Percentiles rank a stretch among this genome's conserved stretches.
These are phyloP conservation scores for Sphagnum contortum DNA, from an alignment of 225 moss, liverwort and hornwort genomes.

Conservation along the genomic window DNA sequence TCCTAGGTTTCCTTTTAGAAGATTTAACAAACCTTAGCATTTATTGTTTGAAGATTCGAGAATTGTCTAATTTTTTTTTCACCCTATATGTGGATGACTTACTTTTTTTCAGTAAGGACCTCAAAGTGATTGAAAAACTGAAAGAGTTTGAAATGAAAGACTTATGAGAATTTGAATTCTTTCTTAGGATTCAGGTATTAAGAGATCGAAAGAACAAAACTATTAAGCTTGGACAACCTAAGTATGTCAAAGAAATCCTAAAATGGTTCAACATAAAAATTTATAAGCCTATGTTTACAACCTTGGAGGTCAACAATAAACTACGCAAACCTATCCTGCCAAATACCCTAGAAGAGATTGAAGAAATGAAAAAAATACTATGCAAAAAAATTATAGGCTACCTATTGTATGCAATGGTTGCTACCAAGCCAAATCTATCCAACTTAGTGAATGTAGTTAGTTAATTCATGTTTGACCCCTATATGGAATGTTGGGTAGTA, in stretches of 20 bases:
- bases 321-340: not conserved
- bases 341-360: not conserved
- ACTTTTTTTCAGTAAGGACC: conserved; percentile 2
- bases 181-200: conserved; percentile 2
- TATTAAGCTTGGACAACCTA: not conserved
- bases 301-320: conserved; percentile 4
- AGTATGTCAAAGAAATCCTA: conserved; percentile 2
- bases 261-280: not conserved
- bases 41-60: not conserved
- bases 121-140: not conserved
- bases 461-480: conserved; percentile 1
- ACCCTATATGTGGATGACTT: conserved; percentile 2
- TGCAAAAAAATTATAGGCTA: not conserved
- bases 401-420: conserved; percentile 7
- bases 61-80: not conserved
- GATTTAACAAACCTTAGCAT: not conserved
- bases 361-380: not conserved
- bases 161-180: not conserved
- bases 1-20: not conserved
- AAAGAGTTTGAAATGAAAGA: conserved; percentile 6
- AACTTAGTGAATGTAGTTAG: not conserved
- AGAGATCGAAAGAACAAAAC: conserved; percentile 1
- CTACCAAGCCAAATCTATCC: conserved; percentile 3
- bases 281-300: not conserved
- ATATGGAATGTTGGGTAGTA: not conserved